phyloP scores from a whole-genome alignment of 2,329 filamentous ascomycete genomes.

The Botrytis squamosa region DNA sequence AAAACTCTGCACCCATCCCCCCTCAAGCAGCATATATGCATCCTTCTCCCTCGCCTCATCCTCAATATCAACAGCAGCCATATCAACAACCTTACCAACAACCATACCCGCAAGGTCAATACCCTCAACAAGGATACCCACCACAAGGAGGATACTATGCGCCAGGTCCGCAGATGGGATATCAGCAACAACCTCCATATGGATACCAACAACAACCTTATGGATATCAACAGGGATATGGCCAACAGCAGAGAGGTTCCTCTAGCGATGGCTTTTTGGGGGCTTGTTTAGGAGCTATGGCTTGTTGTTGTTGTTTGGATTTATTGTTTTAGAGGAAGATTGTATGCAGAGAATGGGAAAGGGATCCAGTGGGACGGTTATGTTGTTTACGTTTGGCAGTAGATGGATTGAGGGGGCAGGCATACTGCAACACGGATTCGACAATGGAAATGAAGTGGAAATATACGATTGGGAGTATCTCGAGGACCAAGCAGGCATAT shows the following conservation, averaged over 20 bases:
- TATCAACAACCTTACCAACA: constrained; percentile 23
- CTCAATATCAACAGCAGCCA: constrained; percentile 28
- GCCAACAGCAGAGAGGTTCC: constrained; percentile 42
- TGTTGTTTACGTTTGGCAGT: background rate
- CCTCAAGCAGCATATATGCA: constrained; percentile 30
- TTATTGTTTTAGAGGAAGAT: constrained; percentile 44
- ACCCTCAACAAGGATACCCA: constrained; percentile 17
- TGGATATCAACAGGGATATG: constrained; percentile 32
- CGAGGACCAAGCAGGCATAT: background rate
- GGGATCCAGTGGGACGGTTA: background rate
- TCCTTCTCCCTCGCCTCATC: constrained; percentile 10
- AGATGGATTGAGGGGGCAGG: background rate
- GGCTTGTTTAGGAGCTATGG: constrained; percentile 46
- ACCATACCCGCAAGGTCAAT: constrained; percentile 20
- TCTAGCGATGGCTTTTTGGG: constrained; percentile 43
- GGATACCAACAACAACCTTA: constrained; percentile 23
- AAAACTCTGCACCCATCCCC: constrained; percentile 16
- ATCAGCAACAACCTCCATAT: constrained; percentile 26
- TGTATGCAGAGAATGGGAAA: background rate
- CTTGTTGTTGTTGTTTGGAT: constrained; percentile 53
- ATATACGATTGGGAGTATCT: background rate
- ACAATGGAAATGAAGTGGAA: background rate
- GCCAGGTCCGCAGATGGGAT: constrained; percentile 31
- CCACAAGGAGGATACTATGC: constrained; percentile 30
- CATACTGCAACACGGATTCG: background rate